These are phyloP conservation scores for Echites panduratus DNA, from an alignment of 257 asterid genomes.

Conservation along the genomic window DNA sequence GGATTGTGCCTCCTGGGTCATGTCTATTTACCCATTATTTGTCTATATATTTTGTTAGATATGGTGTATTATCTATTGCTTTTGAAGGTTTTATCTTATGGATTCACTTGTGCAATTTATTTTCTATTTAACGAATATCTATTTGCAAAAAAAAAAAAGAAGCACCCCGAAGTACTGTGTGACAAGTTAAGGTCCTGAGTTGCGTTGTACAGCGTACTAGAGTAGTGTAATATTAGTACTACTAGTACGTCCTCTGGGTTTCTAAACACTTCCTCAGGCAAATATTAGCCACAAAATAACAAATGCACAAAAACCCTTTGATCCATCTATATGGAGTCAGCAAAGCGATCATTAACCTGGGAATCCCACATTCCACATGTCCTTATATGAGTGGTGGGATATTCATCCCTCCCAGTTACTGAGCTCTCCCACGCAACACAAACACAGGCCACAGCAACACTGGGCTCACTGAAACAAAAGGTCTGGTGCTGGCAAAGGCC, in stretches of 20 bases:
- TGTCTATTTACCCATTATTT: too few relatives aligned
- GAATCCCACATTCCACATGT: constrained; percentile 38
- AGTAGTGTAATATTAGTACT: too few relatives aligned
- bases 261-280: constrained; percentile 9
- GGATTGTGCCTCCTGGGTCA: too few relatives aligned
- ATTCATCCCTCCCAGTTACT: constrained; percentile 17
- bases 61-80: too few relatives aligned
- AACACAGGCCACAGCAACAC: constrained; percentile 9
- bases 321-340: constrained; percentile 24
- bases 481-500: too few relatives aligned
- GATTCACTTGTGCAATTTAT: too few relatives aligned
- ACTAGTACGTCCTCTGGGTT: background rate
- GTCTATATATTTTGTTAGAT: too few relatives aligned
- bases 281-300: constrained; percentile 52
- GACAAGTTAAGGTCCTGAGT: background rate
- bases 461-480: background rate
- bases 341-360: constrained; percentile 19
- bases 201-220: background rate
- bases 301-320: constrained; percentile 9
- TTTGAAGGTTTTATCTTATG: too few relatives aligned
- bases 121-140: too few relatives aligned
- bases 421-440: background rate
- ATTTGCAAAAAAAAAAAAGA: too few relatives aligned
- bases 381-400: constrained; percentile 27
- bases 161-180: background rate